A percentile compares a stretch with the other conserved stretches of the same genome.
Conservation (phyloP, 768 basidiomycete species). For the Mycena galopus region DNA sequence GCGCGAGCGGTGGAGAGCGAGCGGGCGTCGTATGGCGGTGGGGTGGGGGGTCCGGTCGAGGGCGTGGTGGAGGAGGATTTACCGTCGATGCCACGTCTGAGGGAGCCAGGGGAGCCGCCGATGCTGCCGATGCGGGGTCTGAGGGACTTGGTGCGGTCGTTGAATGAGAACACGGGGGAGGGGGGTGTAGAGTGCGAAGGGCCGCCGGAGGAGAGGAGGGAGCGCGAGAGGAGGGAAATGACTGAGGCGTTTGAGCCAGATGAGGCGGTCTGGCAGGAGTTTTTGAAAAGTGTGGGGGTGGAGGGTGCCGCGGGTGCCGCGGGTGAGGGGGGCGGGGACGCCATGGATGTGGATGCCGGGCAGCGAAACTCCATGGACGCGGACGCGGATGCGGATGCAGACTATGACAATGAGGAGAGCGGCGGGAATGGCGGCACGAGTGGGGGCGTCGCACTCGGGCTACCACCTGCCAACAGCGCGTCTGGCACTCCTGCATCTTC, state of each 20-base stretch:
- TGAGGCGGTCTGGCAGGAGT: slow-evolving; percentile 37
- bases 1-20: slow-evolving; percentile 19
- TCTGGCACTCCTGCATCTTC: background rate
- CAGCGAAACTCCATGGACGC: background rate
- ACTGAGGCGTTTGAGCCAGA: slow-evolving; percentile 33
- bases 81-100: slow-evolving; percentile 19
- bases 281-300: slow-evolving; percentile 36
- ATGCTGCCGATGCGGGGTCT: slow-evolving; percentile 33
- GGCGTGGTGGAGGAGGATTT: slow-evolving; percentile 5
- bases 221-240: slow-evolving; percentile 16
- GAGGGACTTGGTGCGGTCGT: slow-evolving; percentile 22
- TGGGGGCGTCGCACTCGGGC: slow-evolving; percentile 32
- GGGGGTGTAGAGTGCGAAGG: slow-evolving; percentile 8
- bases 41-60: background rate
- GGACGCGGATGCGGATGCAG: background rate
- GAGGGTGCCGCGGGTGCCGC: slow-evolving; percentile 7
- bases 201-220: slow-evolving; percentile 16
- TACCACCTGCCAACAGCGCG: slow-evolving; percentile 4
- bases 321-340: background rate
- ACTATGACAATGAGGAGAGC: background rate
- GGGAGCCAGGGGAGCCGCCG: slow-evolving; percentile 21
- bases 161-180: slow-evolving; percentile 5
- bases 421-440: slow-evolving; percentile 32
- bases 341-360: slow-evolving; percentile 30
- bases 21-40: background rate